These are phyloP conservation scores for Thalassiosira livingstoniorum DNA, from an alignment of 352 stramenopile species.

Conservation along the genomic window DNA sequence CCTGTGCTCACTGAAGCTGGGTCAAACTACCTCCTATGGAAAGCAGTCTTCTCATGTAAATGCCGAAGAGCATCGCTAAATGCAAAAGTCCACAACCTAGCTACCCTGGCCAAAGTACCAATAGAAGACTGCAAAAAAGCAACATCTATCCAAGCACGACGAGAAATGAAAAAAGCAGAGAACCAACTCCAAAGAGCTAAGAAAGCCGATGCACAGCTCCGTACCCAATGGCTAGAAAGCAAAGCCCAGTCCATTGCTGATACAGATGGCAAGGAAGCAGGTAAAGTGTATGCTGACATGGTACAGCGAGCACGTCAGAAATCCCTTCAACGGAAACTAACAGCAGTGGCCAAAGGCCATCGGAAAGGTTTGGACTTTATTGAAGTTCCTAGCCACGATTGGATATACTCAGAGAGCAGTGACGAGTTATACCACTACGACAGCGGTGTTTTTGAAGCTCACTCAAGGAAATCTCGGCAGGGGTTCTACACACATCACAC, in stretches of 20 bases:
- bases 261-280: slow-evolving; percentile 8
- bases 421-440: slow-evolving; percentile 13
- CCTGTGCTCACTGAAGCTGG: background rate
- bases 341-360: background rate
- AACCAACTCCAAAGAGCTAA: background rate
- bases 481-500: slow-evolving; percentile 2
- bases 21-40: background rate
- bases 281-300: background rate
- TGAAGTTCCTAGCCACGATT: slow-evolving; percentile 2
- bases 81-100: background rate
- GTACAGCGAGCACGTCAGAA: background rate
- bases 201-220: background rate
- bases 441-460: slow-evolving; percentile 6
- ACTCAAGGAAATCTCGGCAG: background rate
- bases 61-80: background rate
- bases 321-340: background rate
- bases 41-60: background rate
- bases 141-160: background rate
- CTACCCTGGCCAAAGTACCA: background rate
- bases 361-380: background rate
- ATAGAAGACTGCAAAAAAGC: background rate
- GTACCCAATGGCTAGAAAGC: slow-evolving; percentile 33
- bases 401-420: slow-evolving; percentile 1
- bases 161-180: background rate
- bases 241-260: slow-evolving; percentile 21